phyloP scores from a whole-genome alignment of 1,139 yeast genomes.

The Williopsis jadinii region DNA sequence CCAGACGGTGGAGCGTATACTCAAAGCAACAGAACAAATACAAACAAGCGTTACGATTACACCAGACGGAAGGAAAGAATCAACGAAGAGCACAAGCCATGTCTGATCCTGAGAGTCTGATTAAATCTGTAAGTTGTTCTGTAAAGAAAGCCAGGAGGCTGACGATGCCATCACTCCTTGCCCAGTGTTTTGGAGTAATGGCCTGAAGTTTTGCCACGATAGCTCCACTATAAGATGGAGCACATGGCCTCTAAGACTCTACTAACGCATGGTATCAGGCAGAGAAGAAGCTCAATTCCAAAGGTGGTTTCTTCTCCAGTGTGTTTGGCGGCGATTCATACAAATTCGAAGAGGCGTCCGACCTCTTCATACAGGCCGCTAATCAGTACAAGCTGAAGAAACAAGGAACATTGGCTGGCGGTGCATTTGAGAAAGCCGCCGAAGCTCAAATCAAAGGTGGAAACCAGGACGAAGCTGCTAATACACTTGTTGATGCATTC shows the following conservation, averaged over 20 bases:
- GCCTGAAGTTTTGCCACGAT: too few relatives aligned
- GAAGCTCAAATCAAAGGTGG: slow-evolving; percentile 67
- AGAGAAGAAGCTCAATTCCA: slow-evolving; percentile 64
- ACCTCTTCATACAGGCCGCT: slow-evolving; percentile 84
- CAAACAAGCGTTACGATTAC: neutral
- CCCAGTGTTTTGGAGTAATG: neutral
- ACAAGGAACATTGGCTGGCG: slow-evolving; percentile 67
- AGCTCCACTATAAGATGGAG: too few relatives aligned
- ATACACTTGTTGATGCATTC: slow-evolving; percentile 84
- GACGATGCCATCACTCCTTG: neutral
- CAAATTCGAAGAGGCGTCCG: slow-evolving; percentile 87
- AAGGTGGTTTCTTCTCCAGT: slow-evolving; percentile 60
- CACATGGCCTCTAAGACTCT: too few relatives aligned
- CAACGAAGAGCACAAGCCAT: neutral
- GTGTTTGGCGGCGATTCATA: slow-evolving; percentile 61
- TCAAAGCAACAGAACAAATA: too few relatives aligned
- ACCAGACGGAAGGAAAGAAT: neutral
- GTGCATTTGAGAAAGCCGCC: slow-evolving; percentile 81
- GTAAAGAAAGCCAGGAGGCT: neutral
- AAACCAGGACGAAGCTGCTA: slow-evolving; percentile 87
- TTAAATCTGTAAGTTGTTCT: neutral
- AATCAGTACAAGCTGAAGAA: slow-evolving; percentile 74
- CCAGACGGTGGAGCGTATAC: too few relatives aligned
- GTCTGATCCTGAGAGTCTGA: slow-evolving; percentile 1
- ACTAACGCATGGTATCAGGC: slow-evolving; percentile 33